phyloP scores from a whole-genome alignment of 805 yeast species.

The Candida ovalis region DNA sequence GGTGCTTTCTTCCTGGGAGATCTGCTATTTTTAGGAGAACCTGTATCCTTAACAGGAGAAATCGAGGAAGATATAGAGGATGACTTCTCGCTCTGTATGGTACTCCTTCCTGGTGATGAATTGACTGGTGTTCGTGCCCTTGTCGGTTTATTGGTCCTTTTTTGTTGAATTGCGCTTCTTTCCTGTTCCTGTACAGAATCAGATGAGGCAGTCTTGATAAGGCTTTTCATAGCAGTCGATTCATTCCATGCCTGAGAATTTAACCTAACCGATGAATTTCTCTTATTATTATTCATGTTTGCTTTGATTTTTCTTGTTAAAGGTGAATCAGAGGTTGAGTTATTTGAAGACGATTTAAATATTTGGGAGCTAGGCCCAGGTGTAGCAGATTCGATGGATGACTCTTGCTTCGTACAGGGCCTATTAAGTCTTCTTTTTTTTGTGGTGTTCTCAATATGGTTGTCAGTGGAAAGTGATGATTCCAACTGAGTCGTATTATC shows the following conservation, averaged over 20 bases:
- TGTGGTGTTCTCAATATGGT: neutral
- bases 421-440: neutral
- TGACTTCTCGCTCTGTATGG: neutral
- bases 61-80: neutral
- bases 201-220: too few relatives aligned
- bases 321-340: neutral
- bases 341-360: neutral
- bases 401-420: too few relatives aligned
- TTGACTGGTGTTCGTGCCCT: neutral
- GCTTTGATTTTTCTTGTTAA: neutral
- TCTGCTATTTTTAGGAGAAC: neutral
- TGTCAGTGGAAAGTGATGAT: neutral
- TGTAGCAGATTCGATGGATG: too few relatives aligned
- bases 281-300: neutral
- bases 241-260: too few relatives aligned
- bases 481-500: neutral
- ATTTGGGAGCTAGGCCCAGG: too few relatives aligned
- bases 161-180: neutral
- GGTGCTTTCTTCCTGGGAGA: conserved; percentile 5
- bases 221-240: too few relatives aligned
- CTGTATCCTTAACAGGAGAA: neutral
- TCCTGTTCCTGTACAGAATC: too few relatives aligned
- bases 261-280: too few relatives aligned
- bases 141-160: neutral
- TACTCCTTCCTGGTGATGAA: neutral